Evolutionary conservation across 768 basidiomycete species (phyloP), one percentile per base, ranked within the genome.

Genomic region (Tulasnella sp.): DNA sequence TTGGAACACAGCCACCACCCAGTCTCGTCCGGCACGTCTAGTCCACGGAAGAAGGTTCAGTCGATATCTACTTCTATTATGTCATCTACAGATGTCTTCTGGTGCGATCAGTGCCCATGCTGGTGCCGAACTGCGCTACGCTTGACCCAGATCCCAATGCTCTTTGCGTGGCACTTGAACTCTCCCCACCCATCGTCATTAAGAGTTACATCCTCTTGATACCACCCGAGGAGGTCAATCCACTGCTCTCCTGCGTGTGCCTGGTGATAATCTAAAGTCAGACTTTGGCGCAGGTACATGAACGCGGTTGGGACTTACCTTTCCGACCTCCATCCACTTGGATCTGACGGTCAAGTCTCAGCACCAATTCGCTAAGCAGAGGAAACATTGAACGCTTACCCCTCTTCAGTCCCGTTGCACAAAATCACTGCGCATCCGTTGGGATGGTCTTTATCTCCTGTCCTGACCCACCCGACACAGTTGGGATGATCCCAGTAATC

Each of bases 221-320:
- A 84, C 88, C 88, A 89, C 6, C 88, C 88, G 16, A 89, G 83
- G 24, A 86, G 83, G 82, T 89, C 88, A 5, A 87, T 87, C 87
- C 87, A 89, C 37, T 84, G 85, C 83, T 89, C 87, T 2, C 88
- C 88, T 6, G 86, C 86, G 81, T 87, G 88, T 54, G 86, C 85
- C 83, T 86, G 77, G 16, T 54, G 73, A 72, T 76, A 54, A 31
- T 77, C 74, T 72, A 28, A 69, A 1, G 74, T 40, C 0, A 41
- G 41, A 11, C n/a, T 6, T 58, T 41, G 28, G n/a, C n/a, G 42
- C 18, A 24, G 22, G n/a, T n/a, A 42, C 24, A 40, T 7, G 0
- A 3, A 20, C 14, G 20, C 22, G 14, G 16, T 42, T 16, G 9
- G 8, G 14, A 81, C 82, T 16, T 48, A 83, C 84, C 81, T 85